These are phyloP conservation scores for Cystobasidium sp. DNA, from an alignment of 1,284 basidiomycete species.

Conservation along the genomic window DNA sequence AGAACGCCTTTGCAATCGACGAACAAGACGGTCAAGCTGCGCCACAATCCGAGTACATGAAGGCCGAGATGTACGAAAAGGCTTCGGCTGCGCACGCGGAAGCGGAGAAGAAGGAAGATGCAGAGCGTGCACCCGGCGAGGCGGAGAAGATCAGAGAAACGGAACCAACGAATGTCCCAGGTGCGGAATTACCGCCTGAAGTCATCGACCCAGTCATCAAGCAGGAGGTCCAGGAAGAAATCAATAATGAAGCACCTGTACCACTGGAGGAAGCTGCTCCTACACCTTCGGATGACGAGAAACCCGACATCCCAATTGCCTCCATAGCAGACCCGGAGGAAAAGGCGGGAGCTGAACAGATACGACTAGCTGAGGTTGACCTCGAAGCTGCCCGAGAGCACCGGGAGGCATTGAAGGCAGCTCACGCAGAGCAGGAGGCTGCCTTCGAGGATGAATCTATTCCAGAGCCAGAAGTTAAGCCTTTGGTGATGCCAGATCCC, in stretches of 20 bases:
- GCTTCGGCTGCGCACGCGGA: constrained; percentile 28
- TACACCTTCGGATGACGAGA: constrained; percentile 33
- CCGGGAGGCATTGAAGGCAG: constrained; percentile 6
- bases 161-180: constrained; percentile 36
- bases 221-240: constrained; percentile 36
- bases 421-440: neutral
- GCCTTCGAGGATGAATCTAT: constrained; percentile 6
- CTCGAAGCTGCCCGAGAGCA: neutral
- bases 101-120: constrained; percentile 43
- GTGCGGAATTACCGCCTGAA: constrained; percentile 28
- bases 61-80: constrained; percentile 25
- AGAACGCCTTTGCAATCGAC: constrained; percentile 38
- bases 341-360: constrained; percentile 27
- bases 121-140: constrained; percentile 15
- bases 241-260: constrained; percentile 34
- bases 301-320: neutral
- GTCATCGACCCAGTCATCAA: constrained; percentile 9
- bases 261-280: constrained; percentile 41
- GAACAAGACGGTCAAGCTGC: constrained; percentile 28
- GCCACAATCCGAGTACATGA: constrained; percentile 19
- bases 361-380: constrained; percentile 29
- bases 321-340: constrained; percentile 23
- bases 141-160: constrained; percentile 33
- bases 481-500: constrained; percentile 4
- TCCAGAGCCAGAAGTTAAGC: neutral